Evolutionary conservation across 768 basidiomycete genomes (phyloP), one percentile per base, ranked within the genome.

Genomic region (Mycena chlorophos): DNA sequence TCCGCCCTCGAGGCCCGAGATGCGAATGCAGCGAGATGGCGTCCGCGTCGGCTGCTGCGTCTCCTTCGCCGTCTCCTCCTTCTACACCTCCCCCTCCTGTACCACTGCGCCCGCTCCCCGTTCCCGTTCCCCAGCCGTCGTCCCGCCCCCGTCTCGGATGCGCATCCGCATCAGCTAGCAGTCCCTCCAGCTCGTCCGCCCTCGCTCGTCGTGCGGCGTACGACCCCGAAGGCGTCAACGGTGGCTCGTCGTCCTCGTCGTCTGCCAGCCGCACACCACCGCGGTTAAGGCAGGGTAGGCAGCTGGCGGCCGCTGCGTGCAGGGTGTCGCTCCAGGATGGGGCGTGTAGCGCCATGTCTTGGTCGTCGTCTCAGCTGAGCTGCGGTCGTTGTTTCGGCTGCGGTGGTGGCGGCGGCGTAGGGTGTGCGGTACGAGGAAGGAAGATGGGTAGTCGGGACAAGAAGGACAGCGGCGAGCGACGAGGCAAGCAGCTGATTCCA

Each of bases 11-110:
- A 1, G 54, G 59, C 0, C 59, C 59, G 20, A 60, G 59, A 42
- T 60, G 59, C 17, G 59, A 60, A 38, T 60, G 55, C 16, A 60
- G 52, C 1, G 59, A 60, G 28, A 60, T 54, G 49, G 59, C 55
- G 51, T 60, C 59, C 5, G 55, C 49, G 49, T 56, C 55, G 10
- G 55, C 55, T 8, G 59, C 55, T 13, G 46, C 51, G 43, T 60
- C 59, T 14, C 23, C 46, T 6, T 23, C 46, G 8, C 42, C 19
- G n/a, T n/a, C n/a, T n/a, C n/a, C n/a, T n/a, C n/a, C n/a, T n/a
- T n/a, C n/a, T n/a, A n/a, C n/a, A n/a, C n/a, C n/a, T n/a, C n/a
- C n/a, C n/a, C n/a, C n/a, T n/a, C n/a, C n/a, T n/a, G n/a, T n/a
- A n/a, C n/a, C n/a, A n/a, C n/a, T n/a, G n/a, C n/a, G n/a, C n/a